phyloP scores from a whole-genome alignment of 2,329 filamentous ascomycete species.

The Gyromitra esculenta region DNA sequence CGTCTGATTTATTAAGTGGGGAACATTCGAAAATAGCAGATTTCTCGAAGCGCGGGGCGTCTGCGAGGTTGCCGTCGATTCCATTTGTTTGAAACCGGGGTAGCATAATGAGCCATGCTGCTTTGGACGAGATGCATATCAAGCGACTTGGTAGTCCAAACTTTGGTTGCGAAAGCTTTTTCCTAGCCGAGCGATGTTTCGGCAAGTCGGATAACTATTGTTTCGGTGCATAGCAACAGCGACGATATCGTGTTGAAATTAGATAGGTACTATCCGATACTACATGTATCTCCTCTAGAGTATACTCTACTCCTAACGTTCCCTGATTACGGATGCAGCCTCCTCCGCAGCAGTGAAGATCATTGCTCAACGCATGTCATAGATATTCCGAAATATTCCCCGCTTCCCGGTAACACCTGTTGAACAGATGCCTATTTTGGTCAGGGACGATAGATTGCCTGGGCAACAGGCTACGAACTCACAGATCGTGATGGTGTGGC shows the following conservation, averaged over 20 bases:
- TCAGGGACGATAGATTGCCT: slow-evolving; percentile 37
- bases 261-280: neutral
- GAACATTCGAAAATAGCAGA: slow-evolving; percentile 10
- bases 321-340: slow-evolving; percentile 19
- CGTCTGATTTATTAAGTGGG: neutral
- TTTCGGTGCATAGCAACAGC: neutral
- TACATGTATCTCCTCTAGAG: too few species aligned
- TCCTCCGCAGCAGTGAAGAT: slow-evolving; percentile 12
- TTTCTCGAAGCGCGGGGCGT: slow-evolving; percentile 36
- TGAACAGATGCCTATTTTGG: slow-evolving; percentile 18
- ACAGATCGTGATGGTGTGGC: slow-evolving; percentile 24
- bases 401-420: slow-evolving; percentile 17
- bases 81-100: slow-evolving; percentile 25
- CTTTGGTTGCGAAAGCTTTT: slow-evolving; percentile 1
- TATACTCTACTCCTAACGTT: neutral
- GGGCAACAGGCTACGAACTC: slow-evolving; percentile 17
- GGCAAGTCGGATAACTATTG: neutral
- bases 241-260: neutral
- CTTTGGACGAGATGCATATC: slow-evolving; percentile 18
- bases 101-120: slow-evolving; percentile 13
- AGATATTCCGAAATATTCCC: slow-evolving; percentile 24
- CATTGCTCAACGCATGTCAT: slow-evolving; percentile 28
- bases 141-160: slow-evolving; percentile 23
- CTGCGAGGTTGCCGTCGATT: slow-evolving; percentile 15
- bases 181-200: slow-evolving; percentile 3